Base-by-base conservation (phyloP, 441 rosid species). In the Croton laevigatus region DNA sequence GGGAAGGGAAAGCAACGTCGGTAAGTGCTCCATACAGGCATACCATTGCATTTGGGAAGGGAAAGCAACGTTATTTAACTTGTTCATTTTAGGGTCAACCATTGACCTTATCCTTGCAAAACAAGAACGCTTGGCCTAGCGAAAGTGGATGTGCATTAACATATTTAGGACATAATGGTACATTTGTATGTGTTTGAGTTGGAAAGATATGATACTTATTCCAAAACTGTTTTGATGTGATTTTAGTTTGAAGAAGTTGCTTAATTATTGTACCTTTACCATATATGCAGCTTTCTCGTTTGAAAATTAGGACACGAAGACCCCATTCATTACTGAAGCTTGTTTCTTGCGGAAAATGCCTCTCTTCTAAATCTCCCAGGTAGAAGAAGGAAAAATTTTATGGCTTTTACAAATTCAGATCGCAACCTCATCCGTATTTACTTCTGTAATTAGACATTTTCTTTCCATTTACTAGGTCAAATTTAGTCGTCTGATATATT, bases 321-420 rank as follows among this genome's bases (percentile, higher is more conserved):
- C 85, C 92, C 19, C 75, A 84, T 53, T 65, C 97, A 8, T 82
- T 95, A 76, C 65, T 93, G 82, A 95, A 93, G 83, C 81, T 93
- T 0, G 90, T 93, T 59, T 80, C 89, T 8, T 95, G 99, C 12
- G 97, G 97, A 72, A 84, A 85, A 73, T 93, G 95, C 78, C 77
- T 93, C 14, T 83, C 91, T 44, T 80, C 90, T 6, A 88, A 80
- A 71, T 91, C 99, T 76, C 85, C 90, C 14, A 85, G 91, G 85
- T 84, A 72, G 80, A 71, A 71, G 17, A 11, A 74, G 58, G 27
- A 16, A 55, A 48, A 46, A 10, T 71, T 19, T 19, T 69, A 61
- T 63, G 75, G 71, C 77, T 70, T 64, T 52, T 73, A 54, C 44
- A 67, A 37, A 75, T 63, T 38, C 32, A 44, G 75, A 37, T 46